Base-by-base conservation (phyloP, 805 yeast genomes). In the Barnettozyma vustinii region DNA sequence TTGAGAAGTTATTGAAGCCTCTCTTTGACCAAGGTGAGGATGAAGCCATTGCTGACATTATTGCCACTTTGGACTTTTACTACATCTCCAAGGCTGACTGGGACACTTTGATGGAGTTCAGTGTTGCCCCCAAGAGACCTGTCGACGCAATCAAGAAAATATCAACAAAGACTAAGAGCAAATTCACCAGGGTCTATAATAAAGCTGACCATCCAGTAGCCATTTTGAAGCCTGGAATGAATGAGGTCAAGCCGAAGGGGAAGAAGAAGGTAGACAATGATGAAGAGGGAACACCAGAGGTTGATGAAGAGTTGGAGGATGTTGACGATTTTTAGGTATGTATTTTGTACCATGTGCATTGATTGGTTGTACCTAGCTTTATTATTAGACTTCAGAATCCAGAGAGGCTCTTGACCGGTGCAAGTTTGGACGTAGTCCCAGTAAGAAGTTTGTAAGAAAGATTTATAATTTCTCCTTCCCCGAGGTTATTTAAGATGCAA, bases 71-170 rank as follows among this genome's bases (percentile, higher is more conserved):
- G 86, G 99, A 94, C 66, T 73, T 80, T 33, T 94, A 94, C 65
- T 94, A 81, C 60, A 65, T 94, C 36, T 86, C 96, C 8, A 85
- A 81, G 59, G 96, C 91, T 50, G 98, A 94, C 65, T 92, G 96
- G 91, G 98, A 92, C 61, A 76, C 76, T 20, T 70, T 94, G 10
- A 74, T 89, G 77, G 97, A 91, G 53, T 79, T 91, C 52, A 84
- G 88, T 16, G 83, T 90, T 12, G 96, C 96, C 0, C 75, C 73
- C 13, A 74, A 65, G 15, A 60, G 65, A 33, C 73, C 79, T 16
- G 79, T 76, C 7, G 59, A 63, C 1, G 54, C 69, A 10, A 56
- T 76, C 48, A 87, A 87, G 65, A 76, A 78, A 57, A 75, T 92
- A 5, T 81, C 92, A 9, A 77, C 96, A 1, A 74, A 82, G n/a